Conservation (phyloP, 2,329 filamentous ascomycete species). For the Exophiala xenobiotica region DNA sequence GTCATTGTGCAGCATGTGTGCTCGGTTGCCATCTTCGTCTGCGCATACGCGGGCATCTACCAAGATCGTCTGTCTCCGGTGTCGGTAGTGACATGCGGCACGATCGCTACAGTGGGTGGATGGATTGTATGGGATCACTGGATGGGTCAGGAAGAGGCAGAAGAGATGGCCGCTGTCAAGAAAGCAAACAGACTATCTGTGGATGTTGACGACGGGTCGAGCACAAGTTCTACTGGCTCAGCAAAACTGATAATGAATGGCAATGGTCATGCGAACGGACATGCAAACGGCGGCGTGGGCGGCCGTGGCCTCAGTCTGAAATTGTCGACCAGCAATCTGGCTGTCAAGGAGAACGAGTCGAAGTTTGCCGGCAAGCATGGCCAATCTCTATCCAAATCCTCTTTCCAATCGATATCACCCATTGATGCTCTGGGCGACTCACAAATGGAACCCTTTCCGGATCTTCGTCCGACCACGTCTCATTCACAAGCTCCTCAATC, state of each 20-base stretch:
- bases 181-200: conserved; percentile 27
- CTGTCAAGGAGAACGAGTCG: conserved; percentile 30
- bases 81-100: conserved; percentile 83
- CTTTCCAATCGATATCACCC: conserved; percentile 50
- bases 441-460: conserved; percentile 34
- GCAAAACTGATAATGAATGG: conserved; percentile 33
- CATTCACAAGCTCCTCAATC: conserved; percentile 16
- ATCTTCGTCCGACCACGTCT: conserved; percentile 35
- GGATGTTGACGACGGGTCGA: conserved; percentile 39
- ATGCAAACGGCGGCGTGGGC: conserved; percentile 31
- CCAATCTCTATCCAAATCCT: conserved; percentile 57
- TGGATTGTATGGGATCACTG: conserved; percentile 93
- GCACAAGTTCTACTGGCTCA: conserved; percentile 40
- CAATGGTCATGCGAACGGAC: conserved; percentile 34
- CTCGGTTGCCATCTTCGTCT: conserved; percentile 89
- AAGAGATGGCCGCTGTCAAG: conserved; percentile 33
- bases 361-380: conserved; percentile 42
- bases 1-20: conserved; percentile 97
- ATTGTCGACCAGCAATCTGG: conserved; percentile 40
- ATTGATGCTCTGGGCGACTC: conserved; percentile 27
- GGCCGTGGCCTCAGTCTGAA: conserved; percentile 46
- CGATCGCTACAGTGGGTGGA: conserved; percentile 75
- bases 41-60: conserved; percentile 88
- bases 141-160: conserved; percentile 68
- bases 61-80: conserved; percentile 84